Conservation (phyloP, 23 red algal genomes). For the Agarophyton chilense region DNA sequence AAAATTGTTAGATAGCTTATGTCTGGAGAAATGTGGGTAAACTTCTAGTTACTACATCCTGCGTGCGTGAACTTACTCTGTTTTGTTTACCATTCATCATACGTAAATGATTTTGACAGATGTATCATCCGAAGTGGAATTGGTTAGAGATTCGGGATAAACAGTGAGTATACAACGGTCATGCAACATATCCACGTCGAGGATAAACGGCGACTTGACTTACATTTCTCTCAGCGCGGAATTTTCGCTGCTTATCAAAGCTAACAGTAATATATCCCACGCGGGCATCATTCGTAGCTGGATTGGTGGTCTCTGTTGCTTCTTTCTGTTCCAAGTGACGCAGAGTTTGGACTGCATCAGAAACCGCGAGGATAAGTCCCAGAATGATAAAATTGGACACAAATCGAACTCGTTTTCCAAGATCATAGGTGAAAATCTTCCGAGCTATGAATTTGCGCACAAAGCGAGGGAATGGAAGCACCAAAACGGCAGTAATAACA, state of each 20-base stretch:
- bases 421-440: slow-evolving; percentile 70
- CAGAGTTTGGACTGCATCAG: slow-evolving; percentile 51
- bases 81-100: neutral
- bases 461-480: slow-evolving; percentile 68
- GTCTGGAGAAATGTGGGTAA: neutral
- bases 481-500: slow-evolving; percentile 62
- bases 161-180: neutral
- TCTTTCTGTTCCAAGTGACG: slow-evolving; percentile 51
- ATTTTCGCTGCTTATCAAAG: slow-evolving; percentile 73
- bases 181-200: neutral
- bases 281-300: slow-evolving; percentile 1
- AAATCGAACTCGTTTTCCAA: slow-evolving; percentile 69
- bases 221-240: slow-evolving; percentile 79
- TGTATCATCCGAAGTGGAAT: neutral
- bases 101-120: neutral
- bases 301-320: neutral
- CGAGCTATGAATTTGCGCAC: slow-evolving; percentile 67
- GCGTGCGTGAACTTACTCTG: neutral
- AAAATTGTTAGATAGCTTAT: neutral
- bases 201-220: neutral
- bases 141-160: neutral
- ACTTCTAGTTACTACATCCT: neutral
- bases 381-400: slow-evolving; percentile 66
- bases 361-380: slow-evolving; percentile 58
- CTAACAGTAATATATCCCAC: slow-evolving; percentile 45